Conservation (phyloP, 768 basidiomycete genomes). For the Hemileccinum impolitum region DNA sequence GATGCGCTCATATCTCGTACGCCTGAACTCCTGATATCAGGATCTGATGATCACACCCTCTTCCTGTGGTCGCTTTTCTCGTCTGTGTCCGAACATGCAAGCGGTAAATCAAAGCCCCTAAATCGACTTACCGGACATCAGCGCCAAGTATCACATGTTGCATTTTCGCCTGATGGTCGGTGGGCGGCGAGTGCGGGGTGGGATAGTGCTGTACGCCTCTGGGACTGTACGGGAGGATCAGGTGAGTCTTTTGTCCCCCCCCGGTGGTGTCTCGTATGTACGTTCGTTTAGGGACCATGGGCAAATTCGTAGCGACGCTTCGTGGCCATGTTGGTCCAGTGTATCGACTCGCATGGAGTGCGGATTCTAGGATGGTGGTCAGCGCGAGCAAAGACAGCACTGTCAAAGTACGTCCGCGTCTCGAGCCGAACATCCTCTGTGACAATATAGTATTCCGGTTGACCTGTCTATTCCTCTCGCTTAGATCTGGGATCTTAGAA, state of each 20-base stretch:
- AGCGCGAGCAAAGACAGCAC: conserved; percentile 97
- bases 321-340: conserved; percentile 94
- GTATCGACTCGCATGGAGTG: conserved; percentile 93
- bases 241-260: conserved; percentile 30
- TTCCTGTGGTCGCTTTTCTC: conserved; percentile 92
- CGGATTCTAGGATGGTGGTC: conserved; percentile 87
- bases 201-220: conserved; percentile 87
- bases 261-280: background rate
- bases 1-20: conserved; percentile 55
- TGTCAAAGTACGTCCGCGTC: conserved; percentile 64
- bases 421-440: background rate
- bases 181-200: conserved; percentile 90
- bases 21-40: conserved; percentile 88
- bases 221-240: conserved; percentile 66
- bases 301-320: conserved; percentile 86
- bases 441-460: background rate
- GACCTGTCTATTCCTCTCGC: background rate
- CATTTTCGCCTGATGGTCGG: conserved; percentile 90
- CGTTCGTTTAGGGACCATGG: conserved; percentile 46
- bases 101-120: conserved; percentile 61
- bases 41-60: conserved; percentile 96
- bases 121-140: conserved; percentile 92
- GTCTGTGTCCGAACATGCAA: conserved; percentile 29
- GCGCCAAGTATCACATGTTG: conserved; percentile 89
- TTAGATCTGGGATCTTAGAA: conserved; percentile 95